phyloP scores from a whole-genome alignment of 805 yeast genomes.

The Ogataea pignaliae region DNA sequence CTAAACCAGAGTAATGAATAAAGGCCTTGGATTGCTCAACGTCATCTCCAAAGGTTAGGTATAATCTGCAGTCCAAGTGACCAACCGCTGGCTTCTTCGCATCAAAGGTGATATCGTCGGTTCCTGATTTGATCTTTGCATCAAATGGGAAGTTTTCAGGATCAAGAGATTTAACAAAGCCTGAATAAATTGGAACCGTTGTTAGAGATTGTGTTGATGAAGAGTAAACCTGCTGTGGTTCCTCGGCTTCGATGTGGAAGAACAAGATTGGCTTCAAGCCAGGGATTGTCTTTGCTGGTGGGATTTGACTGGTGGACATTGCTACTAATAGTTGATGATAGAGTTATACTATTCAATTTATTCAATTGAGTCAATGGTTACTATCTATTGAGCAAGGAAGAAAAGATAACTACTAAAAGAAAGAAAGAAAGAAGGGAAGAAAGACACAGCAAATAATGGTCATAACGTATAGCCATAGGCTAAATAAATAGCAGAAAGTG shows the following conservation, averaged over 20 bases:
- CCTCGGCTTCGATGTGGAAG: constrained; percentile 32
- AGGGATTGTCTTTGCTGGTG: constrained; percentile 17
- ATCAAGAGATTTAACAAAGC: constrained; percentile 35
- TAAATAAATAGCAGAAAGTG: too few relatives aligned
- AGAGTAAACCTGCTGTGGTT: constrained; percentile 26
- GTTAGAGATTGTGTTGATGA: constrained; percentile 26
- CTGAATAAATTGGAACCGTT: constrained; percentile 30
- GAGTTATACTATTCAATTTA: too few relatives aligned
- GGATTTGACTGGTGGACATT: constrained; percentile 6
- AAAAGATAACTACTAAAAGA: too few relatives aligned
- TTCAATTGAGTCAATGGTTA: too few relatives aligned
- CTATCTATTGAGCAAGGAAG: too few relatives aligned
- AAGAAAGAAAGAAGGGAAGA: too few relatives aligned
- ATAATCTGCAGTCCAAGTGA: constrained; percentile 45
- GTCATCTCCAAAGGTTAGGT: constrained; percentile 30
- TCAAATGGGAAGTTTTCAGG: constrained; percentile 35
- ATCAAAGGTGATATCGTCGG: constrained; percentile 43
- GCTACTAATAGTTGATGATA: too few relatives aligned
- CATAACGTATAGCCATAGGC: too few relatives aligned
- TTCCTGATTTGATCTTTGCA: constrained; percentile 34
- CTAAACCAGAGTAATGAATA: constrained; percentile 46
- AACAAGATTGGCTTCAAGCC: constrained; percentile 34
- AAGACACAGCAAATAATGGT: too few relatives aligned
- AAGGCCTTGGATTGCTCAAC: constrained; percentile 36
- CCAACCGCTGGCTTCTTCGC: constrained; percentile 25